Conservation (phyloP, 225 moss, liverwort and hornwort genomes). For the Rhytidiadelphus loreus region DNA sequence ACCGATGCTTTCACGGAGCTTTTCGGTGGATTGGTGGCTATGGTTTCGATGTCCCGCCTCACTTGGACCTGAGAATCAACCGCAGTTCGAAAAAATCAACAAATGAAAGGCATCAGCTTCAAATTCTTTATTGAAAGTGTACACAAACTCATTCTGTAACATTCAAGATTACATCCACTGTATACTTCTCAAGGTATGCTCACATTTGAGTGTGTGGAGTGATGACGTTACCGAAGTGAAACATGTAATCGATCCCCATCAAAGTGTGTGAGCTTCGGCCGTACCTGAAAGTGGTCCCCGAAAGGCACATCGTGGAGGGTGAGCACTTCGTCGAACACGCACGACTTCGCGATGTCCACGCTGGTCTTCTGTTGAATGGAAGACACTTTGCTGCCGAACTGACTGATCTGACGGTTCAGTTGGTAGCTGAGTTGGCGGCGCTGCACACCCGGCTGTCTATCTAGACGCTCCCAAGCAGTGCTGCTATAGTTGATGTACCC, state of each 20-base stretch:
- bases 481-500: constrained; percentile 55
- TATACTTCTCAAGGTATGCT: background rate
- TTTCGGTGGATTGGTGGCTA: constrained; percentile 29
- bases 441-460: constrained; percentile 30
- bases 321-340: constrained; percentile 48
- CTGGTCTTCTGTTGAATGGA: constrained; percentile 62
- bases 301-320: constrained; percentile 90
- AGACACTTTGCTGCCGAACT: constrained; percentile 74
- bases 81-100: background rate
- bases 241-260: too few relatives aligned
- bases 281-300: constrained; percentile 85
- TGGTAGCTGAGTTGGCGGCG: constrained; percentile 72
- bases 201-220: background rate
- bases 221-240: background rate
- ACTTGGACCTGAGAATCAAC: constrained; percentile 49
- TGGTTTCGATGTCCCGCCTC: constrained; percentile 45
- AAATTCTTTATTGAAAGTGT: background rate
- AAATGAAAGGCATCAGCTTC: background rate
- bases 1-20: constrained; percentile 49
- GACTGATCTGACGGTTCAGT: constrained; percentile 57
- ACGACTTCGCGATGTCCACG: constrained; percentile 21
- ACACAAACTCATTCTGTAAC: background rate
- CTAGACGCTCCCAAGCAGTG: constrained; percentile 60
- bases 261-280: background rate
- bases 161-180: background rate